A percentile compares a stretch with the other conserved stretches of the same genome.
These are phyloP conservation scores for Amphibolis antarctica DNA, from an alignment of 106 monocot species.

Conservation along the genomic window DNA sequence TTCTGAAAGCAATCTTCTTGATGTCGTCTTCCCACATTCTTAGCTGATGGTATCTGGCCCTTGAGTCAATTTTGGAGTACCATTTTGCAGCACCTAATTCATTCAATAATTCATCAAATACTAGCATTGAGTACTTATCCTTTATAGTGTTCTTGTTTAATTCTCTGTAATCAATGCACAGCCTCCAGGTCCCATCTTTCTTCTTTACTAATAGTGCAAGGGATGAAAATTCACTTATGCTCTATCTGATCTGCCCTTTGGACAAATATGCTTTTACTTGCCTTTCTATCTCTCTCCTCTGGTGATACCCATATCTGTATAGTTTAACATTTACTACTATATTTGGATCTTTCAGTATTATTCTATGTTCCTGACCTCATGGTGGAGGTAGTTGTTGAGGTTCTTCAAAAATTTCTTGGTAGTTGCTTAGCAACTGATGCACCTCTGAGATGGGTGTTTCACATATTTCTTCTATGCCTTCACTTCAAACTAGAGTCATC, in stretches of 20 bases:
- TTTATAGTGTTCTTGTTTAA: too few relatives aligned
- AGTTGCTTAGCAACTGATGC: fast-evolving
- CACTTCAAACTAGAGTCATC: not conserved
- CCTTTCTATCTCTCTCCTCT: not conserved
- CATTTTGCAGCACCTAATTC: not conserved
- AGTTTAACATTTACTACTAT: not conserved
- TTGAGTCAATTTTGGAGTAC: slow-evolving; percentile 2
- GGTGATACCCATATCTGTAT: not conserved
- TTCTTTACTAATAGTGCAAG: not conserved
- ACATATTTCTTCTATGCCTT: not conserved
- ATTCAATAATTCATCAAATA: slow-evolving; percentile 3
- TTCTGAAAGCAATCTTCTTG: not conserved
- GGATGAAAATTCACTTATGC: not conserved
- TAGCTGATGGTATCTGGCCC: slow-evolving; percentile 4
- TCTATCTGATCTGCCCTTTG: not conserved
- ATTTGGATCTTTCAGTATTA: not conserved
- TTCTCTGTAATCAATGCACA: not conserved
- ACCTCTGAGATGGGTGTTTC: not conserved
- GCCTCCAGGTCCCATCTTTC: not conserved
- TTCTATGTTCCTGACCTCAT: not conserved
- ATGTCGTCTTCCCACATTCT: not conserved
- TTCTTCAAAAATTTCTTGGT: not conserved
- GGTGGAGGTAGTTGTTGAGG: too few relatives aligned
- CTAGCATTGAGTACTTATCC: not conserved
- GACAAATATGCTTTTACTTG: not conserved